Evolutionary conservation across 106 monocot genomes (phyloP).

Genomic region (Allium sativum): DNA sequence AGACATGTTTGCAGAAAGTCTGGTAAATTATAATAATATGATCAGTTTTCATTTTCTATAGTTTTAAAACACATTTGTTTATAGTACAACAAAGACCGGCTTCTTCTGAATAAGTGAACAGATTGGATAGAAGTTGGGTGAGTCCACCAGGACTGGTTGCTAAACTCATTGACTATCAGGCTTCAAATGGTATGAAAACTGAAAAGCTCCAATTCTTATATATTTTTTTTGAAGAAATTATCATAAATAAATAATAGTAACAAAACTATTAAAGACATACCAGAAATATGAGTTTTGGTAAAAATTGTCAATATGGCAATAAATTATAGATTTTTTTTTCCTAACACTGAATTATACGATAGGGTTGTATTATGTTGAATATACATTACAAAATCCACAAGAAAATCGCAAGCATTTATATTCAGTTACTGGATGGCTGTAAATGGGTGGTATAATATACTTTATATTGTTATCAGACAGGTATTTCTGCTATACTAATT

Average conservation of each 20-base stretch:
- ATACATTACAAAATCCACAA: constrained; percentile 87
- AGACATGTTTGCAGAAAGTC: constrained; percentile 80
- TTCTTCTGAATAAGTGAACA: constrained; percentile 40
- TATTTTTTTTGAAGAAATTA: not conserved
- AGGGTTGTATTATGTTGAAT: constrained; percentile 90
- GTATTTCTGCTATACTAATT: constrained; percentile 10
- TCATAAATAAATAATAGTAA: not conserved
- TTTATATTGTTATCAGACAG: constrained; percentile 92
- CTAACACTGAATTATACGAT: too few relatives aligned
- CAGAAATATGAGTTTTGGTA: not conserved
- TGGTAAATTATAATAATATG: constrained; percentile 29
- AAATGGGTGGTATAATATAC: constrained; percentile 89
- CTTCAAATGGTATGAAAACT: constrained; percentile 48
- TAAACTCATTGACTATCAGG: constrained; percentile 60
- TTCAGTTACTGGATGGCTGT: constrained; percentile 69
- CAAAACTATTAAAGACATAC: not conserved
- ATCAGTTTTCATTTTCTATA: not conserved
- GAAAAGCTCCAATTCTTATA: not conserved
- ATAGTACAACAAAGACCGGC: not conserved
- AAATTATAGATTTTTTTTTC: too few relatives aligned
- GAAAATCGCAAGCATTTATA: constrained; percentile 61
- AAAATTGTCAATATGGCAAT: not conserved
- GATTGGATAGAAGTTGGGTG: constrained; percentile 88
- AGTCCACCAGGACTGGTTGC: constrained; percentile 78
- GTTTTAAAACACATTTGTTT: not conserved